Base-by-base conservation (phyloP, 768 basidiomycete genomes). In the Leucosporidium yakuticum region DNA sequence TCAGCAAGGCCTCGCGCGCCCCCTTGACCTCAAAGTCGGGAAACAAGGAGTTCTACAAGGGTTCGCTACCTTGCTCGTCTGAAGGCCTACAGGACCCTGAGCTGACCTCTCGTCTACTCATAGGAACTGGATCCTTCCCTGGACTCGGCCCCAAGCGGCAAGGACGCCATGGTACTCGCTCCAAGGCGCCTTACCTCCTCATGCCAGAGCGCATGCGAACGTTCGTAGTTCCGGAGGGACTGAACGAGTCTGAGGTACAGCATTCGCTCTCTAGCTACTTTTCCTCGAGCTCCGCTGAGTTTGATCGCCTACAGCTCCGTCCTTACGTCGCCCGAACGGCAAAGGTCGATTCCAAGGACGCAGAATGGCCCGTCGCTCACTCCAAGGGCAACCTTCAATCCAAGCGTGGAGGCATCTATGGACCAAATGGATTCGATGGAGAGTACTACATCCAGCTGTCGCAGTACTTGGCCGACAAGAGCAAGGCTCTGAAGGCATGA, bases 1-100 rank as follows among this genome's bases (percentile, higher is more conserved):
- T 87, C 4, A 89, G 89, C 39, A 94, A 92, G 76, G 93, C 93
- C 27, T 91, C 89, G 0, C 83, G 95, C 64, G 82, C 85, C 31
- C 85, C 92, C 3, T 81, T 98, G 60, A 92, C 88, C 0, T 82
- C 90, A 0, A 97, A 97, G 78, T 81, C 86, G 57, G 95, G 85
- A 21, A 96, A 96, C 81, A 98, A 97, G 76, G 91, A 99, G 77
- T 97, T 83, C 77, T 97, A 96, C 83, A 98, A 98, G 80, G 95
- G 95, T 88, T 11, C n/a, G 57, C 27, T n/a, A n/a, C n/a, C 5
- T 29, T 23, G 8, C 36, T 50, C 44, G 15, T 47, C 11, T 23
- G n/a, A 3, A 44, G 8, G 17, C 39, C 8, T 29, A 36, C 44
- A 9, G 20, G 60, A 23, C 50, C 64, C 34, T 8, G 32, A 31